These are phyloP conservation scores for Catunica adiposa DNA, from an alignment of 2,329 filamentous ascomycete species.

Conservation along the genomic window DNA sequence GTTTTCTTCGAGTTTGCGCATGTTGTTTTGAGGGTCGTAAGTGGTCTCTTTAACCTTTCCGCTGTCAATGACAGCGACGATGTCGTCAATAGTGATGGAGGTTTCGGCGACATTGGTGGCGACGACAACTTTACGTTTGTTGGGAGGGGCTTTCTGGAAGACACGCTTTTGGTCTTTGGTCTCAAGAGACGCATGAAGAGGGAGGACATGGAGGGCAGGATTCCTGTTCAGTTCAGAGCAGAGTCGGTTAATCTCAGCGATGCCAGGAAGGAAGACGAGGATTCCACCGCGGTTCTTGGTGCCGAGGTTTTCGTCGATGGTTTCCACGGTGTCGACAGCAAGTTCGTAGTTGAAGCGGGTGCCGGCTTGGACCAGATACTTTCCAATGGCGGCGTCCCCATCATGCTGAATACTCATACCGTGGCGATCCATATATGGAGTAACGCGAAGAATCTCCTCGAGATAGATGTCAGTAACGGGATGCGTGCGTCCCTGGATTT, in stretches of 20 bases:
- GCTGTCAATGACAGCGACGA: slow-evolving; percentile 88
- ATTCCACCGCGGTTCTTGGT: slow-evolving; percentile 61
- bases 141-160: slow-evolving; percentile 57
- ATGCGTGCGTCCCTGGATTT: slow-evolving; percentile 78
- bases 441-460: slow-evolving; percentile 70
- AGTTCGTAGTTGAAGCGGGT: slow-evolving; percentile 85
- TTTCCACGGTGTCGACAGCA: slow-evolving; percentile 60
- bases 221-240: slow-evolving; percentile 51
- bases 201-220: slow-evolving; percentile 54
- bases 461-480: slow-evolving; percentile 82
- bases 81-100: slow-evolving; percentile 95
- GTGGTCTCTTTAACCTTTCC: slow-evolving; percentile 94
- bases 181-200: slow-evolving; percentile 80
- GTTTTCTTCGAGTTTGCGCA: slow-evolving; percentile 83
- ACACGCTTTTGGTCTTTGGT: slow-evolving; percentile 78
- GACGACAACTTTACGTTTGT: slow-evolving; percentile 81
- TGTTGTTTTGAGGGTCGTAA: slow-evolving; percentile 81
- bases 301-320: slow-evolving; percentile 63
- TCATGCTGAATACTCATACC: slow-evolving; percentile 19
- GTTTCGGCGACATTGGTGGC: slow-evolving; percentile 97
- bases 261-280: slow-evolving; percentile 86
- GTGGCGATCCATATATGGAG: slow-evolving; percentile 46
- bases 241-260: slow-evolving; percentile 75
- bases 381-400: slow-evolving; percentile 36
- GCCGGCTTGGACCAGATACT: slow-evolving; percentile 54